Conservation (phyloP, 2,329 filamentous ascomycete species). For the Colletotrichum sp. region DNA sequence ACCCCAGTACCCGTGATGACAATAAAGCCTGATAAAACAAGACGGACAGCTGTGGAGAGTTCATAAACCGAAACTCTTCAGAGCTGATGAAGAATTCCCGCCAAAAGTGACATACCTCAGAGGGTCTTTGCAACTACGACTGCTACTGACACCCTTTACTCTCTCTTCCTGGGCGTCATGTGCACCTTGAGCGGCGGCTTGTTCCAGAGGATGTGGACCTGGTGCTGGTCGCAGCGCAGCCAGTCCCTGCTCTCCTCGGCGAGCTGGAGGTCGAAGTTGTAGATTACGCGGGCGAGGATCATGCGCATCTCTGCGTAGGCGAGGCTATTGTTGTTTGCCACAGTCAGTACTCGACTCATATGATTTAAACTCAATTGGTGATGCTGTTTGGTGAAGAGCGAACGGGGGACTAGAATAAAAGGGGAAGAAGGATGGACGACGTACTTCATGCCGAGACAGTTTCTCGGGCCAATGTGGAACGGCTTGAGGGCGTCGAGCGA, state of each 20-base stretch:
- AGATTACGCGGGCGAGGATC: constrained; percentile 5
- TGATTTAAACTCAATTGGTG: no score
- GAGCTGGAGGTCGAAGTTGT: constrained; percentile 12
- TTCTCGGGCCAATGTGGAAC: constrained; percentile 10
- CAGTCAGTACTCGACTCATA: no score
- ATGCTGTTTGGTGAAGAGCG: no score
- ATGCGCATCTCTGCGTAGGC: constrained; percentile 18
- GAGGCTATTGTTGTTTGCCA: background rate
- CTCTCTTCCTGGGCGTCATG: background rate
- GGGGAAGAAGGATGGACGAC: no score
- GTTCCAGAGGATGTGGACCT: background rate
- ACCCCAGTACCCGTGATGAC: background rate
- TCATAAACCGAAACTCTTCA: background rate
- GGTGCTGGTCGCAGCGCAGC: background rate
- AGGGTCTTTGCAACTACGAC: background rate
- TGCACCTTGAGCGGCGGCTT: constrained; percentile 15
- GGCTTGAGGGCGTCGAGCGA: constrained; percentile 9
- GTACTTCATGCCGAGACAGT: constrained; percentile 14
- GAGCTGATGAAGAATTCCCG: background rate
- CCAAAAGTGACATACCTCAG: no score
- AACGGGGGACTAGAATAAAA: no score
- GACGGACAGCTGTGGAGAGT: background rate
- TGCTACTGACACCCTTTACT: background rate
- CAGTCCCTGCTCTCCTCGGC: background rate
- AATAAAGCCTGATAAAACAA: background rate